phyloP scores from a whole-genome alignment of 345 rosid species.

The Eucalyptus sideroxylon region DNA sequence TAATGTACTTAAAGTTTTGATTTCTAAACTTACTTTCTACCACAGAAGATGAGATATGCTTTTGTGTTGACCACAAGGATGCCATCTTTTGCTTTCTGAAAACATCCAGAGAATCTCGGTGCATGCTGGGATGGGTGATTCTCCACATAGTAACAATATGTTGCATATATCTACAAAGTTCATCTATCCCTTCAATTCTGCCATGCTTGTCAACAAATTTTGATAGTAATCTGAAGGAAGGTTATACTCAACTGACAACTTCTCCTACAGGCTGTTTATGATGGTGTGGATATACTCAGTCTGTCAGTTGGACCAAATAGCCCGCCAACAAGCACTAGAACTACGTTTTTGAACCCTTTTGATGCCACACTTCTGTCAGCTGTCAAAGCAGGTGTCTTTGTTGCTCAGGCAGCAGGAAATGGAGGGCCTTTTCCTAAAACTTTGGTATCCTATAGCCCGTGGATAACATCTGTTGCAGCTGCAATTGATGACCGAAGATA shows the following conservation, averaged over 20 bases:
- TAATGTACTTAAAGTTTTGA: not conserved
- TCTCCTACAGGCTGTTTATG: constrained; percentile 80
- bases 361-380: constrained; percentile 96
- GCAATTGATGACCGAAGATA: constrained; percentile 96
- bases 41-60: not conserved
- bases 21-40: not conserved
- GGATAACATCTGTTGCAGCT: constrained; percentile 96
- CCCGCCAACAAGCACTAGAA: constrained; percentile 82
- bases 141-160: not conserved
- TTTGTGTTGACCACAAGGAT: not conserved
- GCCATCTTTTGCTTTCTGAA: not conserved
- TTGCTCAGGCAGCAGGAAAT: constrained; percentile 97
- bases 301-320: constrained; percentile 96
- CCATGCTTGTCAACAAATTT: not conserved
- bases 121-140: not conserved
- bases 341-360: constrained; percentile 86
- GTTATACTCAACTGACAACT: not conserved
- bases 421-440: constrained; percentile 98
- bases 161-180: not conserved
- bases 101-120: not conserved
- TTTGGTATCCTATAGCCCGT: constrained; percentile 90
- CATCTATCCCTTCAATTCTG: not conserved
- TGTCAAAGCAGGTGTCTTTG: constrained; percentile 96
- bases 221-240: not conserved
- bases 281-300: constrained; percentile 95